Evolutionary conservation across 2,329 filamentous ascomycete species (phyloP).

Genomic region (Didymella pomorum): DNA sequence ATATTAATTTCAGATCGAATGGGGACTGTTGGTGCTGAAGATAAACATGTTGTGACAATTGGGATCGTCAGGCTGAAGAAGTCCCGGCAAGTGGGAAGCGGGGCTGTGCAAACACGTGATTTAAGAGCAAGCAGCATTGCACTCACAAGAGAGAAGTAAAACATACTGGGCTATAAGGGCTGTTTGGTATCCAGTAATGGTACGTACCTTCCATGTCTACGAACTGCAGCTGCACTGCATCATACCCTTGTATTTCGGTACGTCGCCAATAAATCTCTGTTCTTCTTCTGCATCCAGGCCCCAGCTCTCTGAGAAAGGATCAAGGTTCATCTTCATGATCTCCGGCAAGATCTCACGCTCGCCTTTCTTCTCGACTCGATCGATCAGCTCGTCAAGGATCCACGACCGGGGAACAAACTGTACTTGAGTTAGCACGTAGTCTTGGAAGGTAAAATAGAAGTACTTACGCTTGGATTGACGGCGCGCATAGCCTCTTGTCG

Average conservation of each 20-base stretch:
- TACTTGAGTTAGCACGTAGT: background rate
- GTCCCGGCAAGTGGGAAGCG: too few relatives aligned
- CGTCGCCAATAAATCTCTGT: constrained; percentile 82
- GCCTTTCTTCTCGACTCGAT: constrained; percentile 81
- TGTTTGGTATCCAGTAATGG: too few relatives aligned
- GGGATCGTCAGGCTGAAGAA: too few relatives aligned
- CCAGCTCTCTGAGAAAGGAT: constrained; percentile 87
- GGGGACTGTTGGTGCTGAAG: too few relatives aligned
- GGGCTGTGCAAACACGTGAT: too few relatives aligned
- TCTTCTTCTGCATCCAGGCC: constrained; percentile 74
- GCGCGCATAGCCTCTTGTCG: constrained; percentile 78
- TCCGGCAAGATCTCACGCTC: constrained; percentile 80
- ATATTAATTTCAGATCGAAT: too few relatives aligned
- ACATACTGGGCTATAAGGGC: too few relatives aligned
- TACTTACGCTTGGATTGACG: constrained; percentile 78
- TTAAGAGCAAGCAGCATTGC: too few relatives aligned
- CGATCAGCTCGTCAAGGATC: constrained; percentile 93
- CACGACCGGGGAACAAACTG: constrained; percentile 86
- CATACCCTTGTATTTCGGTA: constrained; percentile 77
- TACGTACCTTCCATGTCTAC: too few relatives aligned
- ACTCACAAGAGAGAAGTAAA: too few relatives aligned
- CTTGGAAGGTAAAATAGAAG: background rate
- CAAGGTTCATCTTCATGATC: constrained; percentile 81
- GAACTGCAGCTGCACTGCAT: constrained; percentile 98
- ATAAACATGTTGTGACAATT: too few relatives aligned